Evolutionary conservation across 305 asterid species (phyloP).

Genomic region (Fraxinus ornus): DNA sequence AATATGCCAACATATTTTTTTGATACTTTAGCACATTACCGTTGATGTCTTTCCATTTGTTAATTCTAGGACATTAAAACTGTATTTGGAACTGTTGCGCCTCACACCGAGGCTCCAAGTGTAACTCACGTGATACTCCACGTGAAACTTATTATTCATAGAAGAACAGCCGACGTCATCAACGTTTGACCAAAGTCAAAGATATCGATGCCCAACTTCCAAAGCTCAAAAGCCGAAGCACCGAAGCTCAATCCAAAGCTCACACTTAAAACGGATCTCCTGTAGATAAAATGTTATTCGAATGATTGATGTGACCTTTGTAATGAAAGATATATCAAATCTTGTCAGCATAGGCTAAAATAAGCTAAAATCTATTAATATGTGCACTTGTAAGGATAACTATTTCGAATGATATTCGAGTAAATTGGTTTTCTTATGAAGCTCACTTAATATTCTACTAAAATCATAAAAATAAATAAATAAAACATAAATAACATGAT

Average conservation of each 20-base stretch:
- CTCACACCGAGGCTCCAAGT: not conserved
- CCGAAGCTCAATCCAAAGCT: not conserved
- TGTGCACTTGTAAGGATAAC: too few relatives aligned
- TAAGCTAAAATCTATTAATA: too few relatives aligned
- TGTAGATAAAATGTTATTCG: too few relatives aligned
- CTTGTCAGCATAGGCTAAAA: too few relatives aligned
- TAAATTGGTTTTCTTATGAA: too few relatives aligned
- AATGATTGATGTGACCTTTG: not conserved
- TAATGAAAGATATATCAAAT: not conserved
- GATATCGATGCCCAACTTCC: not conserved
- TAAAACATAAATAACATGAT: too few relatives aligned
- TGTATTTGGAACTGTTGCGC: not conserved
- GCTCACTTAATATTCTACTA: too few relatives aligned
- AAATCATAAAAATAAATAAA: not conserved
- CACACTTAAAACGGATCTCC: not conserved
- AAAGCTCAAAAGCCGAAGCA: not conserved
- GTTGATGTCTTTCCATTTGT: not conserved
- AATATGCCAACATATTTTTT: not conserved
- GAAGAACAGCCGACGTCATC: not conserved
- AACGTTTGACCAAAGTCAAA: not conserved
- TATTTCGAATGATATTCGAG: too few relatives aligned
- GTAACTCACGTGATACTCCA: too few relatives aligned
- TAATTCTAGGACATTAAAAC: not conserved
- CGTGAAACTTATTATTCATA: not conserved
- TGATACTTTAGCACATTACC: not conserved